Evolutionary conservation across 257 asterid species (phyloP).

Genomic region (Gardenia jasminoides): DNA sequence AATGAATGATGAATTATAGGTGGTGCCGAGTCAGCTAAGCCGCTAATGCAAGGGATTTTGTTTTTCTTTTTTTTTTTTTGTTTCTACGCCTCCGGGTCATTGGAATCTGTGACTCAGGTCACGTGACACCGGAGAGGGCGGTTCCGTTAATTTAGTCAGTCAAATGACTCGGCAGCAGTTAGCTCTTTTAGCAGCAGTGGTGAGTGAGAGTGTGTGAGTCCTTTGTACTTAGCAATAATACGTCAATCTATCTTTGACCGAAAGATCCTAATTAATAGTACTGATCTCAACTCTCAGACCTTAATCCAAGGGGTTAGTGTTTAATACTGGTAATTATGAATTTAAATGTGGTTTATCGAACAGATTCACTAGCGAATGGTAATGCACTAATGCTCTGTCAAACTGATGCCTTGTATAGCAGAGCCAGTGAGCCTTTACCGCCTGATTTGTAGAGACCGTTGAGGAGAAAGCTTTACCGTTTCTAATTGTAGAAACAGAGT

Average conservation of each 20-base stretch:
- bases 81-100: conserved; percentile 3
- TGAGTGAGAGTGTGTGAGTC: background rate
- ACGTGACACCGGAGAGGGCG: conserved; percentile 48
- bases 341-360: conserved; percentile 8
- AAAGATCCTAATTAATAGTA: background rate
- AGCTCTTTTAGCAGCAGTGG: too few species aligned
- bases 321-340: background rate
- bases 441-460: conserved; percentile 24
- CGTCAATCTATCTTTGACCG: conserved; percentile 32
- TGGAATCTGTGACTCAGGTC: conserved; percentile 35
- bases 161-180: conserved; percentile 25
- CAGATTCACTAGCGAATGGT: background rate
- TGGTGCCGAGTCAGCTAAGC: background rate
- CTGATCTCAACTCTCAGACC: too few species aligned
- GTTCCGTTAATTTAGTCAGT: conserved; percentile 55
- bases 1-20: background rate
- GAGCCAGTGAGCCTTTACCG: conserved; percentile 8
- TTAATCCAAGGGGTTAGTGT: conserved; percentile 14
- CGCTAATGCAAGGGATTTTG: too few species aligned
- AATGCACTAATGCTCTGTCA: background rate
- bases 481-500: background rate
- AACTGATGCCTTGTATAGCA: background rate
- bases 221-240: conserved; percentile 3
- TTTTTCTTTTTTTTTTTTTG: background rate
- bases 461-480: conserved; percentile 5